phyloP scores from a whole-genome alignment of 345 rosid genomes.

The Corchorus capsularis region DNA sequence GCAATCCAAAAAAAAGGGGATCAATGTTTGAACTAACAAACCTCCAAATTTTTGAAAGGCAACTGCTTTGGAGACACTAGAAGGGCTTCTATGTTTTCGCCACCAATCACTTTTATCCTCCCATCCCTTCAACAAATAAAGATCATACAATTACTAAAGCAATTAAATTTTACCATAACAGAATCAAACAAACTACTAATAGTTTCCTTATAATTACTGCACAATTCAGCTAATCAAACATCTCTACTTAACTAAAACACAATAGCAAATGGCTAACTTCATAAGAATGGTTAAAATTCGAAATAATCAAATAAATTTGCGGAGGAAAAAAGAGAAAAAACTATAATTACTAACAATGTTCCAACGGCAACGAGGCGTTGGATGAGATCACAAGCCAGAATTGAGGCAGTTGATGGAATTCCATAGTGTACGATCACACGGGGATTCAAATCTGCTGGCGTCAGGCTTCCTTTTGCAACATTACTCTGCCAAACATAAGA shows the following conservation, averaged over 20 bases:
- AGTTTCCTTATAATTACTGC: neutral
- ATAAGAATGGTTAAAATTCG: slow-evolving; percentile 4
- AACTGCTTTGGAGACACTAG: slow-evolving; percentile 67
- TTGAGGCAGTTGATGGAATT: slow-evolving; percentile 76
- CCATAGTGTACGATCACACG: slow-evolving; percentile 66
- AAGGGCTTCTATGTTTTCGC: slow-evolving; percentile 75
- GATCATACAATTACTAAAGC: slow-evolving; percentile 12
- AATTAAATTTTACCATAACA: neutral
- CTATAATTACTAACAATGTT: slow-evolving; percentile 58
- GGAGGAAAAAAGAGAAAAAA: neutral
- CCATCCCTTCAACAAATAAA: slow-evolving; percentile 60
- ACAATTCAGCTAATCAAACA: neutral
- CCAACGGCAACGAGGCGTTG: slow-evolving; percentile 82
- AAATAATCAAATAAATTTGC: slow-evolving; percentile 1
- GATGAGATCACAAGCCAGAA: slow-evolving; percentile 74
- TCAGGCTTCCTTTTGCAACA: slow-evolving; percentile 35
- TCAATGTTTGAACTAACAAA: slow-evolving; percentile 27
- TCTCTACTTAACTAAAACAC: neutral
- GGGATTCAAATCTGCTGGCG: slow-evolving; percentile 52
- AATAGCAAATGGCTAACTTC: neutral
- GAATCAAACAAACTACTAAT: neutral
- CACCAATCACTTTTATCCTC: slow-evolving; percentile 86
- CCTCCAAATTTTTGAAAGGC: slow-evolving; percentile 80
- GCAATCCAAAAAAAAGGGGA: neutral
- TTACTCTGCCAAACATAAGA: slow-evolving; percentile 18